phyloP scores from a whole-genome alignment of 805 yeast species.

The Scheffersomyces stipitis region DNA sequence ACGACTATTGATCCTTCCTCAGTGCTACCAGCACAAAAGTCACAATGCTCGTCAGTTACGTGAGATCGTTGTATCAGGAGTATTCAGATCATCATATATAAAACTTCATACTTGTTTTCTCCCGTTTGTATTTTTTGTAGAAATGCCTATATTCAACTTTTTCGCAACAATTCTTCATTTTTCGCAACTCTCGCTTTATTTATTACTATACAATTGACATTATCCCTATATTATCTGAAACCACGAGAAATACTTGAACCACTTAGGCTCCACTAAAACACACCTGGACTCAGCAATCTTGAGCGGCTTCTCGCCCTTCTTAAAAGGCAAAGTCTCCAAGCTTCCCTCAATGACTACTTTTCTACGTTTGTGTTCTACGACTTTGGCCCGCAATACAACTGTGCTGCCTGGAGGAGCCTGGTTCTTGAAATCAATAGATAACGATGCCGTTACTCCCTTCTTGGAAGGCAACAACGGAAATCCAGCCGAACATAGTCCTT shows the following conservation, averaged over 20 bases:
- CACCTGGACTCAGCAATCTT: slow-evolving; percentile 64
- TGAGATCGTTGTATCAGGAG: too few species aligned
- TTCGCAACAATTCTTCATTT: too few species aligned
- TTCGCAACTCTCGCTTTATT: too few species aligned
- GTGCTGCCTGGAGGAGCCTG: slow-evolving; percentile 64
- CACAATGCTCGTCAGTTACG: too few species aligned
- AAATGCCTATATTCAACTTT: too few species aligned
- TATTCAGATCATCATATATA: too few species aligned
- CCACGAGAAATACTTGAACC: slow-evolving; percentile 74
- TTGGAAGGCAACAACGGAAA: slow-evolving; percentile 76
- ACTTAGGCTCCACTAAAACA: slow-evolving; percentile 79
- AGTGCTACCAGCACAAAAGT: too few species aligned
- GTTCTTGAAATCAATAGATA: slow-evolving; percentile 62
- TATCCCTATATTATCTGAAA: slow-evolving; percentile 15
- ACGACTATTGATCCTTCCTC: too few species aligned
- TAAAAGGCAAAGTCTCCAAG: slow-evolving; percentile 49
- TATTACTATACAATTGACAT: background rate
- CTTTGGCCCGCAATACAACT: slow-evolving; percentile 66
- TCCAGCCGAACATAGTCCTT: slow-evolving; percentile 82
- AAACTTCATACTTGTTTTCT: too few species aligned
- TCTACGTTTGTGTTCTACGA: slow-evolving; percentile 67
- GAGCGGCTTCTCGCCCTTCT: slow-evolving; percentile 24
- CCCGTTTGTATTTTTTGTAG: too few species aligned
- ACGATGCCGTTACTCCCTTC: slow-evolving; percentile 85
- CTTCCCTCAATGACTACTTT: slow-evolving; percentile 77